Evolutionary conservation across 1,284 basidiomycete genomes (phyloP).

Genomic region (Marasmius oreades): DNA sequence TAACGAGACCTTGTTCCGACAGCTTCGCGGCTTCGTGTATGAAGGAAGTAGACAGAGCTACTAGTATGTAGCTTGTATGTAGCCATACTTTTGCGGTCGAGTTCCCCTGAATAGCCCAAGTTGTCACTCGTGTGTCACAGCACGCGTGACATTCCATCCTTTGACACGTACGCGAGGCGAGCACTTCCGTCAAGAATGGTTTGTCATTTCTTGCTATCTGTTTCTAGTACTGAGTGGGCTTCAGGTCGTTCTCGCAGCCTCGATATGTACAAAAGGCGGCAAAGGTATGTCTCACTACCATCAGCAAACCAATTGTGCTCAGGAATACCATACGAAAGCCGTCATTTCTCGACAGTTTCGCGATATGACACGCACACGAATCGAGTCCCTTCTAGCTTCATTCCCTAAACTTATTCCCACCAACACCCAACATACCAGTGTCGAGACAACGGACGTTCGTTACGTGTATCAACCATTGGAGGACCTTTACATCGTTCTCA

Average conservation of each 20-base stretch:
- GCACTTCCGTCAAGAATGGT: neutral
- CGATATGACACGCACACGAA: slow-evolving; percentile 88
- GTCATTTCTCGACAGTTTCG: slow-evolving; percentile 96
- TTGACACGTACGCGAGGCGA: neutral
- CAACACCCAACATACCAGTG: slow-evolving; percentile 95
- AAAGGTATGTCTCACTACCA: slow-evolving; percentile 58
- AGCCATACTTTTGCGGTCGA: too few species aligned
- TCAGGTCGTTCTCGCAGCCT: slow-evolving; percentile 89
- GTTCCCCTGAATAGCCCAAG: too few species aligned
- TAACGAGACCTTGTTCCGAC: slow-evolving; percentile 18
- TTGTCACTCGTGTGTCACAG: too few species aligned
- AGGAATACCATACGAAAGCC: slow-evolving; percentile 46
- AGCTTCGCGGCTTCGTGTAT: slow-evolving; percentile 19
- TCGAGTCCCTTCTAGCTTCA: slow-evolving; percentile 93
- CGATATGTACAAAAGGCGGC: slow-evolving; percentile 91
- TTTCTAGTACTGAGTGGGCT: neutral
- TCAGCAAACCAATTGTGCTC: slow-evolving; percentile 1
- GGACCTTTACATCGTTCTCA: slow-evolving; percentile 95
- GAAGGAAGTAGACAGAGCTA: too few species aligned
- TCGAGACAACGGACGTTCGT: slow-evolving; percentile 90
- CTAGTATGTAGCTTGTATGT: too few species aligned
- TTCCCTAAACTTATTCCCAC: slow-evolving; percentile 98
- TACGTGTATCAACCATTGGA: slow-evolving; percentile 99
- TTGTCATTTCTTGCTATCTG: neutral
- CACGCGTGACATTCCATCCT: neutral